phyloP scores from a whole-genome alignment of 2,329 filamentous ascomycete genomes.

The Botrytis tulipae region DNA sequence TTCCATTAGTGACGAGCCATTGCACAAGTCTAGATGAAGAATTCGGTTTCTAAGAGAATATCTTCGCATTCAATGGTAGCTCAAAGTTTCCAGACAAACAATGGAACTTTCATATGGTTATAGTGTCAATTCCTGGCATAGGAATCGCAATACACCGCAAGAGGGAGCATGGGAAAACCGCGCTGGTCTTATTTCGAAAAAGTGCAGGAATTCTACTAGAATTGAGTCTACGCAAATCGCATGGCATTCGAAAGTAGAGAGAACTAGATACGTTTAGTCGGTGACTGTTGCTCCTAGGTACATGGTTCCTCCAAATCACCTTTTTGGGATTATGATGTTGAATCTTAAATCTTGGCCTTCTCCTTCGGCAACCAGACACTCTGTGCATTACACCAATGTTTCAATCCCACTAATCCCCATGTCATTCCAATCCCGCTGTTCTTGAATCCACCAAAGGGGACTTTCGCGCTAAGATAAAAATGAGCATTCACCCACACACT shows the following conservation, averaged over 20 bases:
- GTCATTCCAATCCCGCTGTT: slow-evolving; percentile 38
- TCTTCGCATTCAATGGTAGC: background rate
- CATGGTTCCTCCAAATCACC: background rate
- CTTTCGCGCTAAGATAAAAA: slow-evolving; percentile 47
- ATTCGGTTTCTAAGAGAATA: background rate
- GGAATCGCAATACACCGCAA: rapidly evolving
- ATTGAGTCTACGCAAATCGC: background rate
- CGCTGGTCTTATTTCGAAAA: background rate
- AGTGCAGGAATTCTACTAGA: background rate
- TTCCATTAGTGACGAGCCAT: background rate
- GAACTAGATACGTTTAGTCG: background rate
- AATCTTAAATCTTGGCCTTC: background rate
- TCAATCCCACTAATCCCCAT: slow-evolving; percentile 19
- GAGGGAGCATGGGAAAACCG: background rate
- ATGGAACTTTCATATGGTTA: rapidly evolving
- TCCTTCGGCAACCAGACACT: slow-evolving; percentile 16
- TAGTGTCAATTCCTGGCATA: too few relatives aligned
- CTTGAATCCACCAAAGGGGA: slow-evolving; percentile 39
- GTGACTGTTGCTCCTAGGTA: background rate
- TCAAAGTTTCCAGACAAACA: background rate
- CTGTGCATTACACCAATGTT: slow-evolving; percentile 19
- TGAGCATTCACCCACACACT: slow-evolving; percentile 60
- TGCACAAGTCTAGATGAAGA: background rate
- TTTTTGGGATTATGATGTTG: too few relatives aligned
- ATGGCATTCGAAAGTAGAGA: background rate